Base-by-base conservation (phyloP, 108 stramenopile genomes). In the Licmophora abbreviata region DNA sequence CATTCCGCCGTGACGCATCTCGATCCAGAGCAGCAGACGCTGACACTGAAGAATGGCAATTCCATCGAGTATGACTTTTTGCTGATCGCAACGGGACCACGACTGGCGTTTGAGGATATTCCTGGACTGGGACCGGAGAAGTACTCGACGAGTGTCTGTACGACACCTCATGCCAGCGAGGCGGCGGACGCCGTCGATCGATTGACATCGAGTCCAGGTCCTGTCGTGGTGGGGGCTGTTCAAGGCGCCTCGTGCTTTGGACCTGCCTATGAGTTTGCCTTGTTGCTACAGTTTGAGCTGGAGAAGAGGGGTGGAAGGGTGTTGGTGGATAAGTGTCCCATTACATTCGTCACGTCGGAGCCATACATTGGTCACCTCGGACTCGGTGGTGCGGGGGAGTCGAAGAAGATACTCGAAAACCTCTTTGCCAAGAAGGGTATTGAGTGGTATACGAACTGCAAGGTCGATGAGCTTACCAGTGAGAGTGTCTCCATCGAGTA, bases 311-410 rank as follows among this genome's bases (percentile, higher is more conserved):
- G 59, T 9, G 35, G 48, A 7, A n/a, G 4, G 3, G 36, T 37
- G 27, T 48, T 59, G 4, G 9, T 24, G 8, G 14, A 59, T 5
- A 4, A 34, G 20, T 60, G 59, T 26, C 50, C 50, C 3, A 60
- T 62, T 24, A 29, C 41, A 3, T 44, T 54, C 25, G 43, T 62
- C 7, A 62, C 61, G 12, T 36, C 61, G 9, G 61, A 62, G 53
- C 61, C 61, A 29, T 62, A 62, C 61, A 45, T 62, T 45, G 61
- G 61, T 10, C 61, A 62, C 35, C 15, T 62, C 4, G 61, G 61
- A 23, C 32, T 62, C 4, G 14, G 44, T 3, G 61, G 61, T 12
- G 51, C 43, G 3, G 51, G 52, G n/a, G 42, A 62, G 15, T 62
- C 61, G 3, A 7, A 48, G 17, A n/a, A 25, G 28, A 44, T 62